Evolutionary conservation across 2,329 filamentous ascomycete species (phyloP).

Genomic region (Xylariales sp.): DNA sequence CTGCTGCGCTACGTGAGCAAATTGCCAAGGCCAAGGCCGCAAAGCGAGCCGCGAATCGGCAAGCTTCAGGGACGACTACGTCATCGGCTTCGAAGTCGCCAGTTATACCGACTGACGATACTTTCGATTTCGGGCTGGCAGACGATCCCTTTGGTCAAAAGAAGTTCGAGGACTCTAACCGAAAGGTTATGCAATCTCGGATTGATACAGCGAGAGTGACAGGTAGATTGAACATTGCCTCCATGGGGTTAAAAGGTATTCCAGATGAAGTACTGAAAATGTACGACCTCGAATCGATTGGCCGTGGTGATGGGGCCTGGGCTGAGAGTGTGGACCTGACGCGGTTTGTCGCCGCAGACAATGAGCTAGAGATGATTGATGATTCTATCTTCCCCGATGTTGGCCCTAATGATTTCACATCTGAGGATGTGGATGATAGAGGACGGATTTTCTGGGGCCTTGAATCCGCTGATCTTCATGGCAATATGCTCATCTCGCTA

Average conservation of each 20-base stretch:
- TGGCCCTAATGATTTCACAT: conserved; percentile 60
- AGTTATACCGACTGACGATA: conserved; percentile 60
- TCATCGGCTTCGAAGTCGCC: conserved; percentile 50
- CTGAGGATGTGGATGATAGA: conserved; percentile 70
- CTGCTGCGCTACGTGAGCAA: conserved; percentile 83
- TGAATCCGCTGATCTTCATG: conserved; percentile 85
- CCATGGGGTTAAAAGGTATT: conserved; percentile 81
- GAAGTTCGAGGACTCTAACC: conserved; percentile 66
- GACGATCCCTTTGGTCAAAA: conserved; percentile 79
- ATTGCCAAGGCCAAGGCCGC: conserved; percentile 94
- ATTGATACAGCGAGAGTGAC: conserved; percentile 78
- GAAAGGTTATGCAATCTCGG: conserved; percentile 78
- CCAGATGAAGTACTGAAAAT: conserved; percentile 87
- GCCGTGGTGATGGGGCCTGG: conserved; percentile 77
- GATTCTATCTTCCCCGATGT: conserved; percentile 84
- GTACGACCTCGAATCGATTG: conserved; percentile 82
- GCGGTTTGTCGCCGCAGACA: conserved; percentile 87
- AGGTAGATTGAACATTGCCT: conserved; percentile 88
- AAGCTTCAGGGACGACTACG: conserved; percentile 45
- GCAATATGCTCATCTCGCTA: conserved; percentile 78
- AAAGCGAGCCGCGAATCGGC: conserved; percentile 65
- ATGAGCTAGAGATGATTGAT: conserved; percentile 80
- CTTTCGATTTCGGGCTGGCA: conserved; percentile 68
- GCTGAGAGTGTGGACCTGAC: conserved; percentile 91
- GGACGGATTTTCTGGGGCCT: conserved; percentile 85